Evolutionary conservation across 2,329 filamentous ascomycete genomes (phyloP).

Genomic region (Fusarium sp.): DNA sequence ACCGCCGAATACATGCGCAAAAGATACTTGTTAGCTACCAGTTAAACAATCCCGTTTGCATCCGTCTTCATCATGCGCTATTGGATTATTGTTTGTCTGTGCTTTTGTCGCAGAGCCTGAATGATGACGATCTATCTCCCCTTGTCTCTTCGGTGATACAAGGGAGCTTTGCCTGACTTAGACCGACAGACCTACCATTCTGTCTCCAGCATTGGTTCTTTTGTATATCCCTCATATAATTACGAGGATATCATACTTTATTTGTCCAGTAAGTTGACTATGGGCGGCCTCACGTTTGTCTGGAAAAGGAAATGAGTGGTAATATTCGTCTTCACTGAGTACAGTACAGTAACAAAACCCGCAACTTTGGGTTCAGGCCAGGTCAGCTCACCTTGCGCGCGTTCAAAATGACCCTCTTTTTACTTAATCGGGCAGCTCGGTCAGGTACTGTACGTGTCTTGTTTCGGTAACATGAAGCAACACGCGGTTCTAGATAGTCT

Average conservation of each 20-base stretch:
- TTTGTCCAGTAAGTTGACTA: background rate
- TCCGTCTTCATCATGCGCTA: conserved; percentile 8
- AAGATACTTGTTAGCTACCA: conserved; percentile 34
- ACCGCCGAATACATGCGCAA: background rate
- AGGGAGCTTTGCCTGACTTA: conserved; percentile 6
- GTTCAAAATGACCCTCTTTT: background rate
- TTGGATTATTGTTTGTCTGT: background rate
- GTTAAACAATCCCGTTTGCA: conserved; percentile 12
- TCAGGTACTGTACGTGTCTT: conserved; percentile 16
- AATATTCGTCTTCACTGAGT: background rate
- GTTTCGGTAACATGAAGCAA: conserved; percentile 30
- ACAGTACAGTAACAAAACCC: background rate
- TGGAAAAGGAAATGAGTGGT: conserved; percentile 3
- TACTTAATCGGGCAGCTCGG: conserved; percentile 24
- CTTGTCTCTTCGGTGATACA: conserved; percentile 35
- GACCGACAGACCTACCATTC: conserved; percentile 27
- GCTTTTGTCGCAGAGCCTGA: conserved; percentile 6
- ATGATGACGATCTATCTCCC: conserved; percentile 12
- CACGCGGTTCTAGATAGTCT: conserved; percentile 36
- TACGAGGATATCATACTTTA: background rate
- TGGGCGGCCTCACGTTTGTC: conserved; percentile 28
- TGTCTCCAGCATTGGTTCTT: conserved; percentile 18
- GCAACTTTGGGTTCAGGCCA: background rate
- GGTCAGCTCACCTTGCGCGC: conserved; percentile 29
- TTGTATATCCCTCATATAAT: conserved; percentile 35